A percentile compares a stretch with the other conserved stretches of the same genome.
These are phyloP conservation scores for Dioszegia hungarica DNA, from an alignment of 768 basidiomycete genomes.

Conservation along the genomic window DNA sequence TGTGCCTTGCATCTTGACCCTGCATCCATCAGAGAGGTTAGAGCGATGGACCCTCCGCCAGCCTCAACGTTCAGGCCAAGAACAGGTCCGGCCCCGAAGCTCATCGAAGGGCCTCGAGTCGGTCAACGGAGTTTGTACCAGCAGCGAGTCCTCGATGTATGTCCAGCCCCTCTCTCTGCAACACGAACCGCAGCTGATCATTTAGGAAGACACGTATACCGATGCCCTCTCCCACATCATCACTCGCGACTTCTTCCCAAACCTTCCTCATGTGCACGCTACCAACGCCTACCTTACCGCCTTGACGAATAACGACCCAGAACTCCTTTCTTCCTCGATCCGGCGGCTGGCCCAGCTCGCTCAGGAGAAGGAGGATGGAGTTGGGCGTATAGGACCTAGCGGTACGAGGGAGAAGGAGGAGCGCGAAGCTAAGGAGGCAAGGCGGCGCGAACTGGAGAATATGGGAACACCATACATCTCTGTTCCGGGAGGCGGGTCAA, in stretches of 20 bases:
- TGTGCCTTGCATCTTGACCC: too few relatives aligned
- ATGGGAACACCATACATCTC: constrained; percentile 41
- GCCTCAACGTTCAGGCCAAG: constrained; percentile 17
- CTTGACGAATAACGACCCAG: constrained; percentile 66
- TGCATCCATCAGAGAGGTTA: too few relatives aligned
- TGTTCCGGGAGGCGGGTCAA: constrained; percentile 17
- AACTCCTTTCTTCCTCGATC: constrained; percentile 70
- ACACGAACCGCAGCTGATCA: neutral
- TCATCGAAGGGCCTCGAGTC: constrained; percentile 27
- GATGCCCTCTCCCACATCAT: constrained; percentile 85
- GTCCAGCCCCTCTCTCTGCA: constrained; percentile 8
- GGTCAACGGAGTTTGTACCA: constrained; percentile 38
- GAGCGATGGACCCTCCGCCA: constrained; percentile 4
- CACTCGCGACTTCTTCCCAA: constrained; percentile 95
- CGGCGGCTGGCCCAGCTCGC: constrained; percentile 60
- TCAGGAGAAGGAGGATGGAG: constrained; percentile 28
- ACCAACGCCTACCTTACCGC: constrained; percentile 83
- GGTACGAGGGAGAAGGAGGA: neutral
- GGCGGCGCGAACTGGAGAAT: constrained; percentile 35
- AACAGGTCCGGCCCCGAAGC: constrained; percentile 16
- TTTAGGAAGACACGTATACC: constrained; percentile 85
- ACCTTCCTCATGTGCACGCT: constrained; percentile 79
- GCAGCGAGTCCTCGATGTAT: constrained; percentile 41
- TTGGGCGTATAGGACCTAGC: neutral
- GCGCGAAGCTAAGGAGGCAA: constrained; percentile 5